Conservation (phyloP, 2,329 filamentous ascomycete species). For the Pestalotiopsis fici region DNA sequence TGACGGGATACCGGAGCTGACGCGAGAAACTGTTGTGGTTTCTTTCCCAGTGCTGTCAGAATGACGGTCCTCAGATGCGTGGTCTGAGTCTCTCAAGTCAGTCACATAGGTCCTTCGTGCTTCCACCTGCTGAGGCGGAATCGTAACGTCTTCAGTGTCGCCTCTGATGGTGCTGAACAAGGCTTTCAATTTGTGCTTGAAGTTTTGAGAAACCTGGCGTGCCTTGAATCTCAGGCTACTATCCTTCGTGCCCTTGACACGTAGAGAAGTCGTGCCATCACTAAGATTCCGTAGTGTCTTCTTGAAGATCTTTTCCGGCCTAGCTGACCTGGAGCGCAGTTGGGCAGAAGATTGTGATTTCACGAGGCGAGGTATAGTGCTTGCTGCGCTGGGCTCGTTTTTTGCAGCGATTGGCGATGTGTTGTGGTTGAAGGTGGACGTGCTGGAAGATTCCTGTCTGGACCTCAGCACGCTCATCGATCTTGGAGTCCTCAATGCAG, state of each 20-base stretch:
- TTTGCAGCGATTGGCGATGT: not conserved
- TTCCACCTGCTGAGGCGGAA: slow-evolving; percentile 56
- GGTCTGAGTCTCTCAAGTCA: slow-evolving; percentile 12
- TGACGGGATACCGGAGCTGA: slow-evolving; percentile 50
- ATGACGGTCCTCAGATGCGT: slow-evolving; percentile 16
- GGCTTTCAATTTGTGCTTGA: slow-evolving; percentile 63
- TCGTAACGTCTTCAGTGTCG: slow-evolving; percentile 30
- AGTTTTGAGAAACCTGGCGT: slow-evolving; percentile 61
- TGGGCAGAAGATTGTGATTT: slow-evolving; percentile 42
- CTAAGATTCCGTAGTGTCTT: slow-evolving; percentile 53
- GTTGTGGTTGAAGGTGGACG: slow-evolving; percentile 12
- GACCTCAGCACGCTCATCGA: slow-evolving; percentile 56
- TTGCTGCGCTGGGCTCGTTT: too few relatives aligned
- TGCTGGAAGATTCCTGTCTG: slow-evolving; percentile 24
- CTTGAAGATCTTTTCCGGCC: slow-evolving; percentile 31
- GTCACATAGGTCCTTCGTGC: slow-evolving; percentile 37
- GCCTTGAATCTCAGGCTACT: slow-evolving; percentile 50
- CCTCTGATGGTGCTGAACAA: slow-evolving; percentile 49
- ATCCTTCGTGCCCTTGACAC: slow-evolving; percentile 23
- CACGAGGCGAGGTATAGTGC: not conserved
- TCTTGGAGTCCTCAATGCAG: slow-evolving; percentile 45
- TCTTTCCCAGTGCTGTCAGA: slow-evolving; percentile 13
- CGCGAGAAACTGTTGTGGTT: slow-evolving; percentile 41
- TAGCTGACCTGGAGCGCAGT: slow-evolving; percentile 39
- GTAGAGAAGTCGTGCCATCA: slow-evolving; percentile 37